Evolutionary conservation across 495 filamentous ascomycete genomes (phyloP), one percentile per base, ranked within the genome.

Genomic region (Aspergillus asperescens): DNA sequence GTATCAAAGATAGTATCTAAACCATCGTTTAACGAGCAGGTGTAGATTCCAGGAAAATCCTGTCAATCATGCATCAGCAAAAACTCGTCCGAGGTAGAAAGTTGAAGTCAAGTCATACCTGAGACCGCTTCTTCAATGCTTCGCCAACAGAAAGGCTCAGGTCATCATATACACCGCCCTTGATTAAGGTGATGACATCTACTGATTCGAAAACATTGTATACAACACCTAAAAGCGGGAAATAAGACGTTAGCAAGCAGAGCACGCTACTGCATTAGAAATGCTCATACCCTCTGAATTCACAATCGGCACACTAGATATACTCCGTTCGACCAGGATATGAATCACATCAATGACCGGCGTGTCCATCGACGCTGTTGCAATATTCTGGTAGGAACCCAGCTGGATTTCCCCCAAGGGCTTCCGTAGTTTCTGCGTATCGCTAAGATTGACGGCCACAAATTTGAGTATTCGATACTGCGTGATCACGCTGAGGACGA

Each of bases 391-490:
- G 62, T 95, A 97, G 5, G 89, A 92, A 10, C 94, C 94, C 20
- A 97, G 73, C 20, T 83, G 78, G n/a, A 97, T 76, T 42, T 96
- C 90, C 38, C 81, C 78, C 48, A 99, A 72, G 8, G 90, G 84
- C 68, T 94, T 96, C 62, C 89, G 86, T 39, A 99, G 74, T 71
- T 89, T 81, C 68, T 90, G 84, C 7, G 90, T 96, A 66, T 96
- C 85, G 42, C 80, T 80, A 28, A 97, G 91, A 65, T 97, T 99
- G 72, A 99, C 93, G 9, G 94, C 90, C 29, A 99, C 90, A 60
- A 99, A 99, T 64, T 97, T 97, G 49, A 99, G 79, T 56, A 99
- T 97, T 42, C 93, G 85, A 66, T 97, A 99, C 67, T 99, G 93
- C 10, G 93, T 99, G 32, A 99, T 82, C 27, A 99, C 92, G 58